These are phyloP conservation scores for Nicotiana paniculata DNA, from an alignment of 257 asterid species.

Conservation along the genomic window DNA sequence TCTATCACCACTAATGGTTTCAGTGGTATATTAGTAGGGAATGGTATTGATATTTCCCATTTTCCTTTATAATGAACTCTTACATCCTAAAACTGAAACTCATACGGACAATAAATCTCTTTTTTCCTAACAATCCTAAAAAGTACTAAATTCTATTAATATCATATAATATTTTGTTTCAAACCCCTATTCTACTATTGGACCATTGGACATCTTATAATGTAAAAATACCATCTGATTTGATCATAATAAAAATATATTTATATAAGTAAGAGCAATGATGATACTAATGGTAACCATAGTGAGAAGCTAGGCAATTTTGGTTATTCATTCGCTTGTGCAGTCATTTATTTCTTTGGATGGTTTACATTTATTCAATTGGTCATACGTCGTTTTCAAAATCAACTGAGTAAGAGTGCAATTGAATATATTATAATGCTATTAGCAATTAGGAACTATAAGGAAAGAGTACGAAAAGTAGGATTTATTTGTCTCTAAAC, in stretches of 20 bases:
- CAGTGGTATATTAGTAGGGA: background rate
- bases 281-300: background rate
- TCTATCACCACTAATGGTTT: background rate
- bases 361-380: background rate
- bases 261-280: background rate
- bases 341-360: background rate
- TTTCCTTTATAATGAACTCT: background rate
- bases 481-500: background rate
- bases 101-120: background rate
- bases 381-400: background rate
- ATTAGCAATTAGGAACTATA: background rate
- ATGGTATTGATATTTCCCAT: background rate
- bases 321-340: background rate
- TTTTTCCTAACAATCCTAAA: background rate
- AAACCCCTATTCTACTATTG: background rate
- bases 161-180: slow-evolving; percentile 1
- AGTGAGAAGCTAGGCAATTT: background rate
- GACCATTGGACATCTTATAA: background rate
- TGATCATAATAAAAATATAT: background rate
- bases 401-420: background rate
- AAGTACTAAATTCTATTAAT: background rate
- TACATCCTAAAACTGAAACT: background rate
- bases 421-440: background rate
- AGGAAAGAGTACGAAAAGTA: background rate
- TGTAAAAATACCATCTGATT: background rate